Evolutionary conservation across 768 basidiomycete genomes (phyloP).

Genomic region (Termitomyces eurrhizus): DNA sequence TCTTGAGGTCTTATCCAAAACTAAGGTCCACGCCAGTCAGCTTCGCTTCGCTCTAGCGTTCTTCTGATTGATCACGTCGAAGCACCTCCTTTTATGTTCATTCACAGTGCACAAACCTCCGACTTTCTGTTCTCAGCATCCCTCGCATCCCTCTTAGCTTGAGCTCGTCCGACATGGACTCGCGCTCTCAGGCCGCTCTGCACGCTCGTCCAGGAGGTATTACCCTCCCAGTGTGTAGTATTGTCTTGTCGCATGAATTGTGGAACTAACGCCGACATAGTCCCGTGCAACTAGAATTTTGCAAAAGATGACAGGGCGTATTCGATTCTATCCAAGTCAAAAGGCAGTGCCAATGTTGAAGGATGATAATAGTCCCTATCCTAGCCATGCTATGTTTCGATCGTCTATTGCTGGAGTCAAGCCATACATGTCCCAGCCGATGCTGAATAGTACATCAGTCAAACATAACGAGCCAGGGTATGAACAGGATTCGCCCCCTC

Average conservation of each 20-base stretch:
- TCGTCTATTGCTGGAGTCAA: slow-evolving; percentile 24
- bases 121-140: not conserved
- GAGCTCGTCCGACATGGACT: slow-evolving; percentile 18
- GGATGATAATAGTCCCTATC: slow-evolving; percentile 21
- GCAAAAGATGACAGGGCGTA: slow-evolving; percentile 34
- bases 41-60: not conserved
- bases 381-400: slow-evolving; percentile 22
- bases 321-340: slow-evolving; percentile 20
- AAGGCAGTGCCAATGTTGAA: not conserved
- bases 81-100: slow-evolving; percentile 4
- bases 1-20: not conserved
- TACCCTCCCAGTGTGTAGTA: slow-evolving; percentile 20
- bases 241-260: not conserved
- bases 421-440: slow-evolving; percentile 45
- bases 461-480: slow-evolving; percentile 18
- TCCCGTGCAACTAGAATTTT: slow-evolving; percentile 31
- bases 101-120: not conserved
- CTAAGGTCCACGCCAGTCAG: not conserved
- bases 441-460: slow-evolving; percentile 22
- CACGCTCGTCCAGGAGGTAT: slow-evolving; percentile 16
- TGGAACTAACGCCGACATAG: slow-evolving; percentile 16
- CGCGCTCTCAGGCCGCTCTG: slow-evolving; percentile 19
- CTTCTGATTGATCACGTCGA: slow-evolving; percentile 8
- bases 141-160: not conserved
- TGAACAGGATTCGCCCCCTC: slow-evolving; percentile 21